These are phyloP conservation scores for Exophiala aquamarina DNA, from an alignment of 2,329 filamentous ascomycete genomes.

Conservation along the genomic window DNA sequence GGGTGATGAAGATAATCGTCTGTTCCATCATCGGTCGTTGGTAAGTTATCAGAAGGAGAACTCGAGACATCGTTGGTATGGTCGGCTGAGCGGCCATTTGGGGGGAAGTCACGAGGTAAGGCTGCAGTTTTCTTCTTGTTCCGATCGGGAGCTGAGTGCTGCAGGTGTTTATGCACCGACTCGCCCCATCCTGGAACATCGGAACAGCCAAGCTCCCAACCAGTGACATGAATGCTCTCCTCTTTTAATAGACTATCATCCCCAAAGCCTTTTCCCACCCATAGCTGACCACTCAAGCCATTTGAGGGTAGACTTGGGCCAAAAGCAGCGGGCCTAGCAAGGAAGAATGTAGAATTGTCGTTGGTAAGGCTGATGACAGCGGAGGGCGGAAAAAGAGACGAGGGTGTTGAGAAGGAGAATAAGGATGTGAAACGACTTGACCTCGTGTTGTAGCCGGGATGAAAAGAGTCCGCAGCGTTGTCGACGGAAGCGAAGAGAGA, in stretches of 20 bases:
- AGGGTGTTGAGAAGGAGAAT: constrained; percentile 72
- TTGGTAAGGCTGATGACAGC: constrained; percentile 95
- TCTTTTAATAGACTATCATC: constrained; percentile 70
- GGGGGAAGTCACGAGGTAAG: constrained; percentile 10
- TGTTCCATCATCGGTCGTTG: constrained; percentile 67
- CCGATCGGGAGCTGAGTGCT: constrained; percentile 18
- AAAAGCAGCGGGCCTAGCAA: constrained; percentile 89
- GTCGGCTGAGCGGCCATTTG: not conserved
- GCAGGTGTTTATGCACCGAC: constrained; percentile 48
- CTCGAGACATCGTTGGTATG: constrained; percentile 7
- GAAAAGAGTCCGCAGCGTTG: constrained; percentile 32
- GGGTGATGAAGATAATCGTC: constrained; percentile 77
- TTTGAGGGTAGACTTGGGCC: constrained; percentile 73
- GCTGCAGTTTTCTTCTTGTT: constrained; percentile 8
- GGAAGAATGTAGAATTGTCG: constrained; percentile 96
- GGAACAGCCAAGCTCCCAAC: constrained; percentile 90
- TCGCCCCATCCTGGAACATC: constrained; percentile 88
- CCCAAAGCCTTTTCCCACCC: constrained; percentile 89
- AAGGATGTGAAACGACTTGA: constrained; percentile 55
- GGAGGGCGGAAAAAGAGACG: constrained; percentile 90
- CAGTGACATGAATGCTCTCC: constrained; percentile 52
- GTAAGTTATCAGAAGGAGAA: constrained; percentile 10
- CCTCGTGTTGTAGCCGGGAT: constrained; percentile 38
- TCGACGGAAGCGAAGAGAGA: constrained; percentile 40
- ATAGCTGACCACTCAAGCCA: constrained; percentile 84